phyloP scores from a whole-genome alignment of 331 rosid species.

The Quercus phellos region DNA sequence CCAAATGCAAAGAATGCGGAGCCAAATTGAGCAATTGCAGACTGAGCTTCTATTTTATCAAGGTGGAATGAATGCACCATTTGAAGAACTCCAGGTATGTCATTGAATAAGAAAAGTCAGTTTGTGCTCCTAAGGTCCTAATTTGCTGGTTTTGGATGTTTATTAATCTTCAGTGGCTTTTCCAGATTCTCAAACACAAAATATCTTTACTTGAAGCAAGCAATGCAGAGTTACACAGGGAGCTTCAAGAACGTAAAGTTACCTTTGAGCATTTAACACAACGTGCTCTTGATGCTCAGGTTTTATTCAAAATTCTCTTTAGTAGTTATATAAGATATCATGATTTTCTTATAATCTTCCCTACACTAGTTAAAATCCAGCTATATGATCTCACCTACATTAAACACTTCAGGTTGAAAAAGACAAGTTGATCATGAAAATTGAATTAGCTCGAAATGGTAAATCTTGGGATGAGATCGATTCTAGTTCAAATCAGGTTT shows the following conservation, averaged over 20 bases:
- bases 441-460: constrained; percentile 70
- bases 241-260: constrained; percentile 61
- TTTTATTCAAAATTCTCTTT: constrained; percentile 23
- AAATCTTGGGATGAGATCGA: constrained; percentile 86
- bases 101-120: neutral
- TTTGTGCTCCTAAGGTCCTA: constrained; percentile 13
- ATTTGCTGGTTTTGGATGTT: constrained; percentile 7
- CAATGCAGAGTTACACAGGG: constrained; percentile 63
- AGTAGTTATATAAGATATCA: constrained; percentile 2
- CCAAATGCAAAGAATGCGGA: constrained; percentile 69
- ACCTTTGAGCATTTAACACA: constrained; percentile 54
- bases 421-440: constrained; percentile 56
- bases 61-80: constrained; percentile 66
- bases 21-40: constrained; percentile 86
- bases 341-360: constrained; percentile 4
- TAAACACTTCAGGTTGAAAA: constrained; percentile 63
- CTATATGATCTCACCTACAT: neutral
- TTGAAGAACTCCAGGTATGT: constrained; percentile 76
- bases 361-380: neutral
- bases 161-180: constrained; percentile 3
- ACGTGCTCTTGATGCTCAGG: constrained; percentile 77
- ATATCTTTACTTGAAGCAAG: constrained; percentile 81
- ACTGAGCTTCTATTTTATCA: constrained; percentile 77
- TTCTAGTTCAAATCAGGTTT: constrained; percentile 56
- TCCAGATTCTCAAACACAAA: constrained; percentile 79